Evolutionary conservation across 306 rosid genomes (phyloP).

Genomic region (Lupinus albus): DNA sequence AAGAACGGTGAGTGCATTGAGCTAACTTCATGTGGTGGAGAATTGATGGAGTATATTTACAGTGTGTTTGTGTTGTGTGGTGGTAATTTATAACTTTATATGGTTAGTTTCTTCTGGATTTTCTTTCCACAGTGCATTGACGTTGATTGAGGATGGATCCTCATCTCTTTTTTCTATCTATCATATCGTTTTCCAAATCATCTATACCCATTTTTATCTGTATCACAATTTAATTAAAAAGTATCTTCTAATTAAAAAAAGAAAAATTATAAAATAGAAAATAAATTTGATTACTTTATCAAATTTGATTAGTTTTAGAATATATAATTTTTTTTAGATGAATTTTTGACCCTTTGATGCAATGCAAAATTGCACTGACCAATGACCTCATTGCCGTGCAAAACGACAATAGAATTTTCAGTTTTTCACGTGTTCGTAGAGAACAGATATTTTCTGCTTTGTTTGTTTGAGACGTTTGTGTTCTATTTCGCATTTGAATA

Average conservation of each 20-base stretch:
- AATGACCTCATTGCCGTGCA: slow-evolving; percentile 5
- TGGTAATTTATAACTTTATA: slow-evolving; percentile 39
- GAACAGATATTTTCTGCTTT: background rate
- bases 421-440: slow-evolving; percentile 24
- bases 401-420: slow-evolving; percentile 38
- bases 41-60: slow-evolving; percentile 40
- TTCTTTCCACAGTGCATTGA: slow-evolving; percentile 19
- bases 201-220: too few species aligned
- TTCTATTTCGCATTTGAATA: slow-evolving; percentile 6
- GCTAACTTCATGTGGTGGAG: slow-evolving; percentile 56
- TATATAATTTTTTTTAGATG: too few species aligned
- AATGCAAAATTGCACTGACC: slow-evolving; percentile 25
- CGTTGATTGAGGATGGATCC: slow-evolving; percentile 24
- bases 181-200: too few species aligned
- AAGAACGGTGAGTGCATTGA: slow-evolving; percentile 28
- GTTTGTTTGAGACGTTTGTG: slow-evolving; percentile 12
- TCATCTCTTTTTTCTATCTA: background rate
- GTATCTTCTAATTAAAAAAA: too few species aligned
- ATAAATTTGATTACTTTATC: too few species aligned
- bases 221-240: too few species aligned
- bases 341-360: slow-evolving; percentile 8
- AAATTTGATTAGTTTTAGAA: too few species aligned
- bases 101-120: slow-evolving; percentile 13
- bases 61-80: slow-evolving; percentile 42
- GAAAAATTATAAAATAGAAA: too few species aligned